These are phyloP conservation scores for Panicum hallii DNA, from an alignment of 202 grass and related monocot species.

Conservation along the genomic window DNA sequence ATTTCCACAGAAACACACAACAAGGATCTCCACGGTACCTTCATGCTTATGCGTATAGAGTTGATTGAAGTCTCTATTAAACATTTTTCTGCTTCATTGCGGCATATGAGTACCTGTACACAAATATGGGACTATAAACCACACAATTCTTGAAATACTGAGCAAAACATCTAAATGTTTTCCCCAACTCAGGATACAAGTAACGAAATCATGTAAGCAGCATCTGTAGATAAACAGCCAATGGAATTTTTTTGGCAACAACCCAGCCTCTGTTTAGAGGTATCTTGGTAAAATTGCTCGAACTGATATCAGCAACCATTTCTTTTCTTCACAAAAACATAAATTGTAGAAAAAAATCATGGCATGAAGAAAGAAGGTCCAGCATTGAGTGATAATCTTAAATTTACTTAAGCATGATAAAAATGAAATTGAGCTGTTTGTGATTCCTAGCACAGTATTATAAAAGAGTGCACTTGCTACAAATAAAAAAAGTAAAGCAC, in stretches of 20 bases:
- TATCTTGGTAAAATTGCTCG: background rate
- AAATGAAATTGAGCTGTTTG: background rate
- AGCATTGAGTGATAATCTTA: background rate
- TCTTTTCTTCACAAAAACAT: background rate
- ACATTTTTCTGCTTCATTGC: constrained; percentile 97
- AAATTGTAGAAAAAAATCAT: background rate
- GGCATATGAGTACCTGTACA: constrained; percentile 83
- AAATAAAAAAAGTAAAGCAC: background rate
- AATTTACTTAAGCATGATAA: background rate
- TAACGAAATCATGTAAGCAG: background rate
- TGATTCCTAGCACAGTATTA: background rate
- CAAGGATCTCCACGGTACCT: constrained; percentile 53
- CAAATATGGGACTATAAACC: background rate
- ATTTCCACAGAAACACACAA: constrained; percentile 24
- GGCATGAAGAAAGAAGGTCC: background rate
- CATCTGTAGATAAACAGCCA: constrained; percentile 14
- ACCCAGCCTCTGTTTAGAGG: background rate
- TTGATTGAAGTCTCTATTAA: constrained; percentile 98
- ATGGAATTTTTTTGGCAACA: constrained; percentile 12
- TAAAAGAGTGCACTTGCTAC: background rate
- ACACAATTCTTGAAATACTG: constrained; percentile 15
- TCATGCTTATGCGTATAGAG: constrained; percentile 95
- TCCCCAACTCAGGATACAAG: background rate
- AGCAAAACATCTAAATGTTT: background rate
- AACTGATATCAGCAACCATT: background rate